Evolutionary conservation across 129 eudicot species (phyloP).

Genomic region (Saposhnikovia divaricata): DNA sequence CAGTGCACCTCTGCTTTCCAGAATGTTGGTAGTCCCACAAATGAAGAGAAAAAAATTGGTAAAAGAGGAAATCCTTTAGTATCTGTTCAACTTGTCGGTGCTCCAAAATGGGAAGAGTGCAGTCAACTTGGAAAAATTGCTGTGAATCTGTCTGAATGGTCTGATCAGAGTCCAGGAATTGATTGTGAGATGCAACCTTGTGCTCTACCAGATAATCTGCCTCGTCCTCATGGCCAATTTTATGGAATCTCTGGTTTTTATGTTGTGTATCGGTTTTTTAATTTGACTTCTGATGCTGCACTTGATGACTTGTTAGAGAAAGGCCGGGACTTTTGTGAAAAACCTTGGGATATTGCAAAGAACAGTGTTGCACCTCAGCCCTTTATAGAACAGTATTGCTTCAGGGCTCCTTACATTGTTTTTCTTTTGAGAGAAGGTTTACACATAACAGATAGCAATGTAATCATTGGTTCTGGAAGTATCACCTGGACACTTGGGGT

Average conservation of each 20-base stretch:
- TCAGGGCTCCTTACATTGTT: conserved; percentile 86
- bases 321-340: conserved; percentile 68
- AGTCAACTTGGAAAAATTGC: conserved; percentile 58
- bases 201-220: conserved; percentile 62
- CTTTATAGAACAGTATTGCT: conserved; percentile 90
- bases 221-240: conserved; percentile 78
- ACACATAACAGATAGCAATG: conserved; percentile 67
- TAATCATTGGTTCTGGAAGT: conserved; percentile 85
- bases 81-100: conserved; percentile 56
- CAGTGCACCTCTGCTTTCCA: conserved; percentile 47
- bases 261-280: conserved; percentile 89
- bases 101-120: conserved; percentile 87
- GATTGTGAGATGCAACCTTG: conserved; percentile 80
- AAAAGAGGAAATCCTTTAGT: conserved; percentile 50
- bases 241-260: conserved; percentile 89
- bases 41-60: conserved; percentile 24
- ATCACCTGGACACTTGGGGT: conserved; percentile 98
- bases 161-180: conserved; percentile 43
- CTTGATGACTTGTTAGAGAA: conserved; percentile 68
- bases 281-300: conserved; percentile 61
- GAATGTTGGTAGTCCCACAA: conserved; percentile 37
- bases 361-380: conserved; percentile 91
- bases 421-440: conserved; percentile 77
- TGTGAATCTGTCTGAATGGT: conserved; percentile 84
- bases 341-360: conserved; percentile 72